Evolutionary conservation across 345 rosid genomes (phyloP), one percentile per base, ranked within the genome.

Genomic region (Lepidium sativum): DNA sequence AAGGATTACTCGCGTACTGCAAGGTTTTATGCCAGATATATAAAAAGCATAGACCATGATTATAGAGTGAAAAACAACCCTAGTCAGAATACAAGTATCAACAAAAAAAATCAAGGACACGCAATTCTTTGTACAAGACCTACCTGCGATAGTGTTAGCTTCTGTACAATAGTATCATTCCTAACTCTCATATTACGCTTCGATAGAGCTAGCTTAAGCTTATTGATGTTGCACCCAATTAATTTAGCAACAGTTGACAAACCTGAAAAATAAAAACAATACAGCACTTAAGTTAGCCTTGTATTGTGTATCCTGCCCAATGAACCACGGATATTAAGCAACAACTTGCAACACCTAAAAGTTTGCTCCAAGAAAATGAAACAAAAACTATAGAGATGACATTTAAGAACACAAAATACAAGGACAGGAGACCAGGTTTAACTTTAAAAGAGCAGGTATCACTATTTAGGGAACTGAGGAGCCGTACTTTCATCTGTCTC

Each of bases 101-200:
- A 78, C 79, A 70, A 81, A 75, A 81, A 75, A 66, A 62, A 25
- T 74, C 80, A 45, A 81, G 55, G 39, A 89, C 84, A 56, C 80
- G 76, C 84, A 84, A 75, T 47, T 27, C 55, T 50, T 59, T 23
- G 6, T 60, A 37, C 32, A 42, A 32, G 39, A 17, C 65, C 39
- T 77, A 86, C 99, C 95, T 94, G 99, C 6, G 96, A 69, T 57
- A 83, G 66, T 8, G 96, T 88, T 62, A 94, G 81, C 79, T 90
- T 88, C 75, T 94, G 97, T 72, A 84, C 79, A 71, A 94, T 86
- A 52, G 65, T 94, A 67, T 94, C 97, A 78, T 81, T 88, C 41
- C 92, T 82, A 74, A 86, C 97, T 81, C 73, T 85, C 97, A 94
- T 94, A 65, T 85, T 90, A 70, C 88, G 96, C 68, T 90, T 88